These are phyloP conservation scores for Hericium erinaceus DNA, from an alignment of 768 basidiomycete species.

Conservation along the genomic window DNA sequence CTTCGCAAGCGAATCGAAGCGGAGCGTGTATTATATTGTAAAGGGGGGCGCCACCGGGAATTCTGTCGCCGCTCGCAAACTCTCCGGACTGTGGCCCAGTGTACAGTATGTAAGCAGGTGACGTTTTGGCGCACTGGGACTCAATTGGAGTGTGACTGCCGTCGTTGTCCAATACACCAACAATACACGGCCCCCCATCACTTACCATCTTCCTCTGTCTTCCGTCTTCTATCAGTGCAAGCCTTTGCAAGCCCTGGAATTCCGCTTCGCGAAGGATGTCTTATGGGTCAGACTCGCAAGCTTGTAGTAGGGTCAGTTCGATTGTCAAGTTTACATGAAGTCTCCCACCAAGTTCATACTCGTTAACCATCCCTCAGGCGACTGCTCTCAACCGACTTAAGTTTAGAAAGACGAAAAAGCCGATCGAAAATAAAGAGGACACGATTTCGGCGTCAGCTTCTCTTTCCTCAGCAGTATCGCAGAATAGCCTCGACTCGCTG, in stretches of 20 bases:
- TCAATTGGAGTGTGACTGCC: no score
- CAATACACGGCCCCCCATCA: no score
- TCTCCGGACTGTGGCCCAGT: no score
- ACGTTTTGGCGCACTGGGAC: no score
- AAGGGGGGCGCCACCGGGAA: no score
- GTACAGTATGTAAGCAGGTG: no score
- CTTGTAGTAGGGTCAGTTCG: constrained; percentile 11
- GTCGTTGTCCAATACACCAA: no score
- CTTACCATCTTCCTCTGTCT: background rate
- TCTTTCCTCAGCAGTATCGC: constrained; percentile 17
- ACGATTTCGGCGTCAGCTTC: constrained; percentile 11
- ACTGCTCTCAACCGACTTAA: constrained; percentile 35
- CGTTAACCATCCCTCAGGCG: constrained; percentile 23
- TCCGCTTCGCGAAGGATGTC: constrained; percentile 5
- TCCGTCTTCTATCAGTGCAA: background rate
- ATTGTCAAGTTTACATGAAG: background rate
- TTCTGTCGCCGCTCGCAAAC: no score
- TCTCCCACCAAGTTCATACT: background rate
- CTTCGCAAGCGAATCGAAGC: no score
- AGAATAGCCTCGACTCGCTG: constrained; percentile 22
- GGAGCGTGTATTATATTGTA: no score
- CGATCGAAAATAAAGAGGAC: constrained; percentile 21
- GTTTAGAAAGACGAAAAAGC: constrained; percentile 33
- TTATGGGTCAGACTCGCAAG: constrained; percentile 9
- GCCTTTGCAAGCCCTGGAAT: no score